Evolutionary conservation across 2,329 filamentous ascomycete genomes (phyloP).

Genomic region (Didymella segeticola): DNA sequence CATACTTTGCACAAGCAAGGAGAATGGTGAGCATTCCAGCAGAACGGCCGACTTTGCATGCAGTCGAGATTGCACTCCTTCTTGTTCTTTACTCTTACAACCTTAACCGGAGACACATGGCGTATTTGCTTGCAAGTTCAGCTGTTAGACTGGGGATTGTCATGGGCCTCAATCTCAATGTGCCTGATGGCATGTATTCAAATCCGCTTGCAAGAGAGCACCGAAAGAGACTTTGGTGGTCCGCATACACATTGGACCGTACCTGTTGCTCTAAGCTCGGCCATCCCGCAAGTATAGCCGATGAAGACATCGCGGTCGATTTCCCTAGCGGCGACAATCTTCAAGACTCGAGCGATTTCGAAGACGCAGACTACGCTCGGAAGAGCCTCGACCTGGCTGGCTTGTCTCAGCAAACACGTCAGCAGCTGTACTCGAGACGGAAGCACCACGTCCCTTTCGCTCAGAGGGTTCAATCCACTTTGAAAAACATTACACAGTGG

Average conservation of each 20-base stretch:
- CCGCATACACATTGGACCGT: constrained; percentile 43
- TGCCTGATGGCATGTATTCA: constrained; percentile 50
- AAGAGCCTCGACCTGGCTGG: constrained; percentile 52
- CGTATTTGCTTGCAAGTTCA: constrained; percentile 54
- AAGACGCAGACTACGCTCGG: constrained; percentile 47
- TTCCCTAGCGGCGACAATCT: constrained; percentile 49
- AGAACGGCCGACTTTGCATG: constrained; percentile 54
- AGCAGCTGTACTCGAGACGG: constrained; percentile 38
- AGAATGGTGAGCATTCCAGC: constrained; percentile 50
- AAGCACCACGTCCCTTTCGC: constrained; percentile 38
- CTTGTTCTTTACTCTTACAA: constrained; percentile 56
- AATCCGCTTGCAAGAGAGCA: constrained; percentile 46
- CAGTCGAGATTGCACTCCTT: constrained; percentile 54
- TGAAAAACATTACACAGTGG: constrained; percentile 49
- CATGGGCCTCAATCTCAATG: constrained; percentile 54
- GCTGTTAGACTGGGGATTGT: constrained; percentile 54
- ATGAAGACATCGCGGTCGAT: constrained; percentile 51
- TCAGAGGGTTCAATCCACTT: constrained; percentile 46
- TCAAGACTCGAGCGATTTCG: constrained; percentile 39
- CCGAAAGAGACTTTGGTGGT: constrained; percentile 46
- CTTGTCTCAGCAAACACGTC: constrained; percentile 35
- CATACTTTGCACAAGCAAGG: constrained; percentile 53
- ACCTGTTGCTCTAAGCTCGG: constrained; percentile 47
- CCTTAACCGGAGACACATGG: constrained; percentile 55
- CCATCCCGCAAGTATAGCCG: constrained; percentile 40